Base-by-base conservation (phyloP, 768 basidiomycete genomes). In the Naganishia randhawae region DNA sequence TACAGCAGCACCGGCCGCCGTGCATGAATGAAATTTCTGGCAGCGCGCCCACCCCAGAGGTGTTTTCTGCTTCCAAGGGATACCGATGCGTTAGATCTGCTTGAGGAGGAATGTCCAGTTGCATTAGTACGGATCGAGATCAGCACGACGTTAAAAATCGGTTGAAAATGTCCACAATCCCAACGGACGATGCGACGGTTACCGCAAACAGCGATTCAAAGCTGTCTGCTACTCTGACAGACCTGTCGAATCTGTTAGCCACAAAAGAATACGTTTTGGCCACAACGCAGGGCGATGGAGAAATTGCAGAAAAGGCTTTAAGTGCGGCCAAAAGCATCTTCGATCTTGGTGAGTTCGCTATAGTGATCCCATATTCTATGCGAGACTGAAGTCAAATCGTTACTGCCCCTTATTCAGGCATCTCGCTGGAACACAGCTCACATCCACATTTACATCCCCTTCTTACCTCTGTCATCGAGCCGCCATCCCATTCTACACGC, bases 311-410 rank as follows among this genome's bases (percentile, higher is more conserved):
- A 11, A 65, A 63, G 6, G 79, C 81, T 13, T 67, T 80, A 63
- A 54, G 71, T 7, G 80, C 73, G 0, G 72, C 77, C 33, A 81
- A 81, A 70, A 75, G 74, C 11, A 67, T 78, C 42, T 82, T 82
- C 69, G 78, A 81, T 54, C 63, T 77, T 14, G 80, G 81, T 82
- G 27, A 62, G 80, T 69, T 1, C 4, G 32, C 65, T 16, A 5
- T 16, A 5, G 29, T n/a, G 27, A 66, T 13, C 17, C 11, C 16
- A 63, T 57, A 86, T 89, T 19, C 81, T 92, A 31, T 77, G 81
- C 63, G 89, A 89, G n/a, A 80, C 87, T 25, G 89, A 90, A 81
- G 85, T 84, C 74, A 78, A 90, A 16, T 92, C 11, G 27, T 25
- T 35, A n/a, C 63, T 53, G 62, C 53, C 39, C 32, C 52, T 39